Evolutionary conservation across 495 filamentous ascomycete species (phyloP).

Genomic region (Chaetomidium leptoderma): DNA sequence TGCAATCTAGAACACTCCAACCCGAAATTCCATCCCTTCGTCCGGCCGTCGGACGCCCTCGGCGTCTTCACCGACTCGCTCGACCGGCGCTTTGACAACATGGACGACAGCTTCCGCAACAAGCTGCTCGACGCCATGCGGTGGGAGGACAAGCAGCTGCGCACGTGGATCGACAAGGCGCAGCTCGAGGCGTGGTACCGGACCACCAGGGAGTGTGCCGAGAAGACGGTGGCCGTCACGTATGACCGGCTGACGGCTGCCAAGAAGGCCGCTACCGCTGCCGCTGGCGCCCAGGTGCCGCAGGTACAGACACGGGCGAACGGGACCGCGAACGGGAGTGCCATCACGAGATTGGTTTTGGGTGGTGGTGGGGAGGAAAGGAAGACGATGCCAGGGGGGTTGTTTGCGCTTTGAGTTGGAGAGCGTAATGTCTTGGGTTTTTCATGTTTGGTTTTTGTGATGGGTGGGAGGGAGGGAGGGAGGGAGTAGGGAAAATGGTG

Average conservation of each 20-base stretch:
- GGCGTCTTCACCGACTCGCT: constrained; percentile 51
- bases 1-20: constrained; percentile 21
- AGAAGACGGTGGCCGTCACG: constrained; percentile 26
- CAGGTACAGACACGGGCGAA: neutral
- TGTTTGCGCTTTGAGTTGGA: constrained; percentile 9
- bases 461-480: neutral
- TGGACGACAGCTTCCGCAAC: constrained; percentile 45
- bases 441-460: neutral
- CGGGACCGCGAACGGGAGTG: neutral
- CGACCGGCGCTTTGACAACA: constrained; percentile 49
- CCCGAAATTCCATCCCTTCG: constrained; percentile 39
- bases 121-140: constrained; percentile 52
- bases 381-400: constrained; percentile 5
- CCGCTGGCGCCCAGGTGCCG: neutral
- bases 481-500: neutral
- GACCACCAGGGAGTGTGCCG: constrained; percentile 27
- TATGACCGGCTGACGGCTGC: constrained; percentile 15
- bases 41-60: constrained; percentile 47
- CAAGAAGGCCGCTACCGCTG: neutral
- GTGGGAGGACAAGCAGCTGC: constrained; percentile 51
- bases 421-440: neutral
- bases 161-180: constrained; percentile 52
- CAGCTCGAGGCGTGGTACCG: constrained; percentile 56
- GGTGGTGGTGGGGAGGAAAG: neutral
- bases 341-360: too few species aligned